Percentiles rank a stretch among this genome's conserved stretches.
Conservation (phyloP, 2,329 filamentous ascomycete species). For the Talaromyces islandicus region DNA sequence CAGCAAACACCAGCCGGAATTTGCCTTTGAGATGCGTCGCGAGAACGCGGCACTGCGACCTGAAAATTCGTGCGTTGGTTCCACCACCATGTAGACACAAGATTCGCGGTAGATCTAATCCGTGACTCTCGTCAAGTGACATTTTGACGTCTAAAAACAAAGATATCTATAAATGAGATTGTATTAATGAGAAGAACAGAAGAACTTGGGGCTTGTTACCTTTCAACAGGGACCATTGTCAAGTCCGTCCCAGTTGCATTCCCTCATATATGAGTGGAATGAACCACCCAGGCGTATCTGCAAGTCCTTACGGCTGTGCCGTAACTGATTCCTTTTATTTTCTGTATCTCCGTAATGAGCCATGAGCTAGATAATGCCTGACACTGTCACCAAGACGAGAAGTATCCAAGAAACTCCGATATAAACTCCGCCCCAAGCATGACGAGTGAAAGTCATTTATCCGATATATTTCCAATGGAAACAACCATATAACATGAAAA, state of each 20-base stretch:
- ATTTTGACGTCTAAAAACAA: background rate
- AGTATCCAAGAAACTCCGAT: background rate
- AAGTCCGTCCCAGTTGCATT: background rate
- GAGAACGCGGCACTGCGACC: conserved; percentile 58
- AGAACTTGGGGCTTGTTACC: background rate
- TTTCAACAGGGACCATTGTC: background rate
- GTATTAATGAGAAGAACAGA: background rate
- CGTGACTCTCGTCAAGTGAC: background rate
- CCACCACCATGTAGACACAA: conserved; percentile 76
- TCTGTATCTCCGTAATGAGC: background rate
- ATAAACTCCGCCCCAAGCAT: background rate
- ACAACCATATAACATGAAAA: background rate
- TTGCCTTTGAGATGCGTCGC: conserved; percentile 45
- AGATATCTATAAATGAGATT: background rate
- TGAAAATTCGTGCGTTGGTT: conserved; percentile 64
- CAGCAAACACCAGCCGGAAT: conserved; percentile 68
- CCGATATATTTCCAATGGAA: background rate
- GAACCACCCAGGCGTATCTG: background rate
- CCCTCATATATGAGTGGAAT: background rate
- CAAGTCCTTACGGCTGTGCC: background rate
- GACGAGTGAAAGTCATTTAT: background rate
- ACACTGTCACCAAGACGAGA: background rate
- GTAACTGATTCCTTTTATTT: background rate
- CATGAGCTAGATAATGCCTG: background rate
- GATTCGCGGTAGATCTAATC: conserved; percentile 51